Conservation (phyloP, 805 yeast genomes). For the Starmerella apis region DNA sequence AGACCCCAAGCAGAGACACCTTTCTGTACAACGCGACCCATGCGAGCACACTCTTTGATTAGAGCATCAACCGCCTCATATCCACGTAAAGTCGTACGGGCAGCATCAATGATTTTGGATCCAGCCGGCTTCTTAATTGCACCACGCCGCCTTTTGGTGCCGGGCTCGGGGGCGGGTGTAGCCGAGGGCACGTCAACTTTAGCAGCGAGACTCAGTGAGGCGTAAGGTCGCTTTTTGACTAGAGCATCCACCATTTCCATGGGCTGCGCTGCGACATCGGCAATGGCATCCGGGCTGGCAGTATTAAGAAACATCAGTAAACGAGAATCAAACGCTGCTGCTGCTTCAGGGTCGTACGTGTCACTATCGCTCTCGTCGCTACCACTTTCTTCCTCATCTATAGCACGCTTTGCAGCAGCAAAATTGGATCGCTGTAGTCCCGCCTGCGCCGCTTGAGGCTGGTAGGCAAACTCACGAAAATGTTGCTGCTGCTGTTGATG, state of each 20-base stretch:
- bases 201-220: conserved; percentile 47
- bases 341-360: conserved; percentile 29
- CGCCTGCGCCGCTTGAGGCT: conserved; percentile 1
- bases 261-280: conserved; percentile 66
- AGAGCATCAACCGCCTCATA: conserved; percentile 92
- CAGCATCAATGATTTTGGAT: conserved; percentile 58
- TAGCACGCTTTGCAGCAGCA: conserved; percentile 19
- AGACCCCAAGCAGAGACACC: conserved; percentile 87
- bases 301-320: conserved; percentile 68
- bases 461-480: conserved; percentile 1
- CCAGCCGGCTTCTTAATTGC: conserved; percentile 52
- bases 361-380: conserved; percentile 27
- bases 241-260: conserved; percentile 56
- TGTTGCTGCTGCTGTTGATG: conserved; percentile 10
- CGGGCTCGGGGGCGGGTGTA: conserved; percentile 23
- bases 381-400: conserved; percentile 39
- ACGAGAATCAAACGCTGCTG: conserved; percentile 46
- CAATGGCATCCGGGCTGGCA: conserved; percentile 62
- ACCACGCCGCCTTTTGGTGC: conserved; percentile 32
- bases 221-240: conserved; percentile 61
- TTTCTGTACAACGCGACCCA: conserved; percentile 57
- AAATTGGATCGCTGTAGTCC: conserved; percentile 11
- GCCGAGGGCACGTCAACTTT: conserved; percentile 43
- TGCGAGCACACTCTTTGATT: conserved; percentile 68
- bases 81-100: conserved; percentile 64